phyloP scores from a whole-genome alignment of 2,329 filamentous ascomycete species.

The Elsinoe batatas region DNA sequence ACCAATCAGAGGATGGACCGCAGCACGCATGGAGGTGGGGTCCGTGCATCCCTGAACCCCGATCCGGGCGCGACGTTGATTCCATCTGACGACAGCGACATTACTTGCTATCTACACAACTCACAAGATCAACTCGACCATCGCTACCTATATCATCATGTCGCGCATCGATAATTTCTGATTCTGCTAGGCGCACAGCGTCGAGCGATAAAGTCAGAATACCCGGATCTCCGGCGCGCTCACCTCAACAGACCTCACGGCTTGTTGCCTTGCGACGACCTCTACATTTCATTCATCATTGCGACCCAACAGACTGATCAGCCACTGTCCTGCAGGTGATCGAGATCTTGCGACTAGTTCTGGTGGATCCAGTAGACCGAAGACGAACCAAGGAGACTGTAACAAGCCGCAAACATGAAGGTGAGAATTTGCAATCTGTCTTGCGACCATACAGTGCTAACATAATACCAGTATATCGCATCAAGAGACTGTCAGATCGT shows the following conservation, averaged over 20 bases:
- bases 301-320: neutral
- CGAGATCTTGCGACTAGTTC: no score
- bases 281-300: neutral
- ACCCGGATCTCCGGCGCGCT: neutral
- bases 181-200: constrained; percentile 35
- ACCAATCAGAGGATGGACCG: constrained; percentile 1
- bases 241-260: neutral
- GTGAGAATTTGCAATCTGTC: constrained; percentile 8
- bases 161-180: constrained; percentile 18
- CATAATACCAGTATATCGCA: constrained; percentile 64
- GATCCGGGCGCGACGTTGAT: constrained; percentile 12
- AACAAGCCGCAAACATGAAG: constrained; percentile 13
- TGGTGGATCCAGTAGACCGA: no score
- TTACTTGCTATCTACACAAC: neutral
- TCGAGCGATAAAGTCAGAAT: constrained; percentile 28
- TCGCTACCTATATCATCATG: constrained; percentile 19
- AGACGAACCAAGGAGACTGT: neutral
- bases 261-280: constrained; percentile 2
- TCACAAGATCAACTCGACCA: constrained; percentile 13
- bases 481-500: constrained; percentile 85
- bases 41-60: neutral
- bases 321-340: no score
- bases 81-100: constrained; percentile 12
- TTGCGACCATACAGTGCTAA: constrained; percentile 16
- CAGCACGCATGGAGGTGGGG: neutral